These are phyloP conservation scores for Hirschioporus abietinus DNA, from an alignment of 768 basidiomycete species.

Conservation along the genomic window DNA sequence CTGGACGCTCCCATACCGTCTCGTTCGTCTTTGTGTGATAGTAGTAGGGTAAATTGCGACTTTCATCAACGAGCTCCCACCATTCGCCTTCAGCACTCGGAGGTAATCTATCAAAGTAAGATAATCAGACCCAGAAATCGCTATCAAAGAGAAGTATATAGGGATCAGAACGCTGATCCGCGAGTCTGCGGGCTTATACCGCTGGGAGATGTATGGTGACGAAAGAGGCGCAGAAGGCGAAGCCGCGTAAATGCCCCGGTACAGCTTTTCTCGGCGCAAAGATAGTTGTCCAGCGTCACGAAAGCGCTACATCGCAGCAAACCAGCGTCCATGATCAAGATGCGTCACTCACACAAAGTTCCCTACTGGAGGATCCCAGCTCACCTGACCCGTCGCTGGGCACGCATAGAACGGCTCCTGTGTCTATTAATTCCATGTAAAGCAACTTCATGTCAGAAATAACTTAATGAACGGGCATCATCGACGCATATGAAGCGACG, in stretches of 20 bases:
- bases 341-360: constrained; percentile 68
- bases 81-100: constrained; percentile 84
- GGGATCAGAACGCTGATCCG: constrained; percentile 6
- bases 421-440: constrained; percentile 31
- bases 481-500: constrained; percentile 33
- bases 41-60: constrained; percentile 83
- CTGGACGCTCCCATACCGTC: constrained; percentile 90
- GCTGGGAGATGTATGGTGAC: not conserved
- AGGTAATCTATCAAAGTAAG: constrained; percentile 52
- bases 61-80: constrained; percentile 91
- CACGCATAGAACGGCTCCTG: constrained; percentile 80
- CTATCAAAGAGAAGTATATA: constrained; percentile 16
- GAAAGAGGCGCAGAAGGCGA: not conserved
- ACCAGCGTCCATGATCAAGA: constrained; percentile 10
- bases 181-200: not conserved
- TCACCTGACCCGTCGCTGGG: constrained; percentile 86
- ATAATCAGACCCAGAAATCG: constrained; percentile 2
- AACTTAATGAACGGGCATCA: constrained; percentile 6
- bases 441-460: constrained; percentile 6
- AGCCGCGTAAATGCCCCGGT: not conserved
- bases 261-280: not conserved
- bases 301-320: not conserved
- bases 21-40: constrained; percentile 90
- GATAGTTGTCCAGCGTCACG: not conserved
- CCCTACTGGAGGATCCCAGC: constrained; percentile 89